phyloP scores from a whole-genome alignment of 495 filamentous ascomycete genomes.

The Aspergillus taichungensis region DNA sequence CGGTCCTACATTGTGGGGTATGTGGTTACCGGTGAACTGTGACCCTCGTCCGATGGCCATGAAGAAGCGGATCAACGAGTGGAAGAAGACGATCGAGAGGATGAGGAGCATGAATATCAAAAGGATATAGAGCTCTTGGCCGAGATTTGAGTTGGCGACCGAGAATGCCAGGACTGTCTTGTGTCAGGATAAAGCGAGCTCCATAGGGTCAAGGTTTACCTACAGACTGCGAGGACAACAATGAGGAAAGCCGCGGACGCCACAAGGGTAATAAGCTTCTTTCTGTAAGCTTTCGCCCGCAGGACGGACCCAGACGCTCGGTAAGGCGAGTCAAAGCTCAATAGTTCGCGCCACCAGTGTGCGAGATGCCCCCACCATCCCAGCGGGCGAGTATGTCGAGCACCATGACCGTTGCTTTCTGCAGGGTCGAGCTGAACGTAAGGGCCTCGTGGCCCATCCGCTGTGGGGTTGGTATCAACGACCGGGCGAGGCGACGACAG shows the following conservation, averaged over 20 bases:
- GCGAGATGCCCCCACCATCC: no score
- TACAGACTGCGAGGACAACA: conserved; percentile 51
- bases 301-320: conserved; percentile 45
- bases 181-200: conserved; percentile 1
- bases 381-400: no score
- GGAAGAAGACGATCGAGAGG: conserved; percentile 68
- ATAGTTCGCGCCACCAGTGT: no score
- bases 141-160: conserved; percentile 43
- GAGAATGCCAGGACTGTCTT: conserved; percentile 58
- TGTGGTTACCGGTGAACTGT: conserved; percentile 14
- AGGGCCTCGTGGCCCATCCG: no score
- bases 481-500: no score
- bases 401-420: no score
- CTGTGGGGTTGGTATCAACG: no score
- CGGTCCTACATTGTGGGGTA: conserved; percentile 31
- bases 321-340: background rate
- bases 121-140: conserved; percentile 61
- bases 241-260: conserved; percentile 47
- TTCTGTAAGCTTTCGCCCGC: conserved; percentile 41
- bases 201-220: conserved; percentile 12
- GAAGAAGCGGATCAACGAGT: conserved; percentile 64
- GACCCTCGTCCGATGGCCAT: conserved; percentile 45
- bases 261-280: conserved; percentile 50
- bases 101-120: conserved; percentile 67
- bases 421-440: no score